A percentile compares a stretch with the other conserved stretches of the same genome.
Evolutionary conservation across 306 rosid genomes (phyloP).

Genomic region (Arachis hypogaea): DNA sequence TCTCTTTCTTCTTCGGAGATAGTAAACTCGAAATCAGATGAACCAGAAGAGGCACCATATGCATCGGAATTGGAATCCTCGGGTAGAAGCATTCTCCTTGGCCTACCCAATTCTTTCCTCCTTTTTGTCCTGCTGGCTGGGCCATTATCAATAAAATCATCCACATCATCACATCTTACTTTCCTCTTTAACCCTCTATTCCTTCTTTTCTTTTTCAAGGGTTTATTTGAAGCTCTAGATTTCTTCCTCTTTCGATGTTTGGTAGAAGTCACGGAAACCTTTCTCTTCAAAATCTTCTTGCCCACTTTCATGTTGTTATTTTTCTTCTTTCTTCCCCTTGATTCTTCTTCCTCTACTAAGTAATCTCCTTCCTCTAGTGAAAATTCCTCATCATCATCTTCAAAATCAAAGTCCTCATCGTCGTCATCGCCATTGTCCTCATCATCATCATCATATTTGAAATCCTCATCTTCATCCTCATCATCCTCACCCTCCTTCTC

Average conservation of each 20-base stretch:
- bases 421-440: slow-evolving; percentile 64
- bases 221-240: slow-evolving; percentile 61
- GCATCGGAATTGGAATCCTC: slow-evolving; percentile 59
- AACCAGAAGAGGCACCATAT: slow-evolving; percentile 57
- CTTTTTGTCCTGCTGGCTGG: slow-evolving; percentile 39
- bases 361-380: slow-evolving; percentile 76
- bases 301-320: slow-evolving; percentile 45
- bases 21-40: slow-evolving; percentile 74
- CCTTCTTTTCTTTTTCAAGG: slow-evolving; percentile 61
- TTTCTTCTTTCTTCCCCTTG: slow-evolving; percentile 52
- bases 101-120: slow-evolving; percentile 43
- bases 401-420: slow-evolving; percentile 31
- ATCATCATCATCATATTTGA: neutral
- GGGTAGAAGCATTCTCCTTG: slow-evolving; percentile 47
- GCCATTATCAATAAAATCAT: slow-evolving; percentile 50
- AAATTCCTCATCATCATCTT: slow-evolving; percentile 72
- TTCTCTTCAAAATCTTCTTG: slow-evolving; percentile 55
- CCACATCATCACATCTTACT: slow-evolving; percentile 46
- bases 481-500: slow-evolving; percentile 69
- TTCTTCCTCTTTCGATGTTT: slow-evolving; percentile 56
- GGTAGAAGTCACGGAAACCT: slow-evolving; percentile 35
- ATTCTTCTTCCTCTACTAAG: slow-evolving; percentile 60
- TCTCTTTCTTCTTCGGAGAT: slow-evolving; percentile 99
- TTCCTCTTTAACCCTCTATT: slow-evolving; percentile 48
- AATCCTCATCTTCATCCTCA: neutral